These are phyloP conservation scores for Pueraria montana DNA, from an alignment of 306 rosid genomes.

Conservation along the genomic window DNA sequence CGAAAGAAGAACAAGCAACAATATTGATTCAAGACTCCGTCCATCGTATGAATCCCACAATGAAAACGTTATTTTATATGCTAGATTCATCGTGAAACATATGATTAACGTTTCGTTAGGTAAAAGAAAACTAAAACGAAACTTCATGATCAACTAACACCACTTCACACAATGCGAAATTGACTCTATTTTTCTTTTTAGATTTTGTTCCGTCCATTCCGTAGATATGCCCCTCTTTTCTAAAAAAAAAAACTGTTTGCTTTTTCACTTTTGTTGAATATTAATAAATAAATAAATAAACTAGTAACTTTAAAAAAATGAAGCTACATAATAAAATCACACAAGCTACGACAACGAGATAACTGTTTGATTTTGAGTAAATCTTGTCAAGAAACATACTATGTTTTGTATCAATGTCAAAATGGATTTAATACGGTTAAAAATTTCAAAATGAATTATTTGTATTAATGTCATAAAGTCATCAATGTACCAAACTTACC, in stretches of 20 bases:
- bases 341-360: too few species aligned
- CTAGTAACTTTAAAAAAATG: neutral
- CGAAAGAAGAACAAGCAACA: neutral
- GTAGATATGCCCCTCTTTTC: neutral
- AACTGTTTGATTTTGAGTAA: too few species aligned
- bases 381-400: too few species aligned
- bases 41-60: neutral
- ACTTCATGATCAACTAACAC: conserved; percentile 15
- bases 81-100: neutral
- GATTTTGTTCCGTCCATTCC: conserved; percentile 24
- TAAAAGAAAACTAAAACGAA: neutral
- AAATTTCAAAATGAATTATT: too few species aligned
- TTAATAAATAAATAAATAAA: neutral
- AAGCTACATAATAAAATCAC: too few species aligned
- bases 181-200: neutral
- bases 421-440: too few species aligned
- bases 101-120: neutral
- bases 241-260: too few species aligned
- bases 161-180: neutral
- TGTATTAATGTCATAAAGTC: too few species aligned
- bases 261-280: neutral
- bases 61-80: neutral
- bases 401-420: too few species aligned
- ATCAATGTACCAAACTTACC: neutral
- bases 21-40: conserved; percentile 1